phyloP scores from a whole-genome alignment of 2,329 filamentous ascomycete species.

The Hyphodiscus sp. region DNA sequence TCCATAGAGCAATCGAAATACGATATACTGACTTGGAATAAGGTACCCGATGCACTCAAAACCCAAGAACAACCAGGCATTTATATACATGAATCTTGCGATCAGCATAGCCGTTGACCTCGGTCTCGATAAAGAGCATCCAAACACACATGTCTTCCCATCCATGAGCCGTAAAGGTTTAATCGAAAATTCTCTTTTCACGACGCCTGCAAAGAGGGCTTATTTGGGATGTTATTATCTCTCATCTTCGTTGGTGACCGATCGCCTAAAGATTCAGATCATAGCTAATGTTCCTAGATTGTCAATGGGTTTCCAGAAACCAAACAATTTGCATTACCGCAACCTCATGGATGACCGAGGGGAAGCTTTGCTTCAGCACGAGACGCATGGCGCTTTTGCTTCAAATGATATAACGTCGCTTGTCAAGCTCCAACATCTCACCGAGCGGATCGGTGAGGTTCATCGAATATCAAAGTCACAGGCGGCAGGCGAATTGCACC shows the following conservation, averaged over 20 bases:
- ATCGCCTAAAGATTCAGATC: background rate
- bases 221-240: conserved; percentile 29
- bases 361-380: conserved; percentile 10
- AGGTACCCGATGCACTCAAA: conserved; percentile 28
- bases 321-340: conserved; percentile 20
- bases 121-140: conserved; percentile 23
- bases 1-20: background rate
- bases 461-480: conserved; percentile 3
- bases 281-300: conserved; percentile 10
- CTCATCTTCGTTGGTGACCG: conserved; percentile 21
- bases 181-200: conserved; percentile 15
- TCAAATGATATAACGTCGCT: conserved; percentile 14
- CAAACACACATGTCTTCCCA: conserved; percentile 15
- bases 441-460: conserved; percentile 13
- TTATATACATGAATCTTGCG: conserved; percentile 28
- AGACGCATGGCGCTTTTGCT: conserved; percentile 7
- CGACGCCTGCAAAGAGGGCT: conserved; percentile 20
- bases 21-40: background rate
- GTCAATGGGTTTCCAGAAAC: conserved; percentile 22
- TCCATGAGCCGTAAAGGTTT: conserved; percentile 17
- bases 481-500: conserved; percentile 5
- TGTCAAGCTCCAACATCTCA: conserved; percentile 19
- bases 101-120: conserved; percentile 30
- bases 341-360: conserved; percentile 17
- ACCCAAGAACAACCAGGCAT: conserved; percentile 25